Evolutionary conservation across 176 grass and related monocot species (phyloP).

Genomic region (Stipa capillata): DNA sequence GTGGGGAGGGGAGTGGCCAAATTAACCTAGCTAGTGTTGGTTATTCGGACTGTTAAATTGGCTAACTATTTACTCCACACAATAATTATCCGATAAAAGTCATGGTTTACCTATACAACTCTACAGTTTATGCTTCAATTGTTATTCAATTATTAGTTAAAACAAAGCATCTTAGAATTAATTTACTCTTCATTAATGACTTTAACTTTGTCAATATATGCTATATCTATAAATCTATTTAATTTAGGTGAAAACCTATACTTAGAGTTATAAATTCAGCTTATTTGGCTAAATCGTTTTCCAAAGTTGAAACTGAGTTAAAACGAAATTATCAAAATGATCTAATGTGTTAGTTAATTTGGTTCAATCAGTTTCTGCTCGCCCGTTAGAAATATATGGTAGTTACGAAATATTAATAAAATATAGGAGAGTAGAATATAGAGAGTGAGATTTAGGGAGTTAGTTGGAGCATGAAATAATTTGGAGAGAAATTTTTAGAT

Average conservation of each 20-base stretch:
- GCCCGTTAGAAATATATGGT: too few species aligned
- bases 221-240: background rate
- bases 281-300: background rate
- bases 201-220: background rate
- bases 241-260: background rate
- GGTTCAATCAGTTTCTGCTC: too few species aligned
- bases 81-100: background rate
- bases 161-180: background rate
- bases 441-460: too few species aligned
- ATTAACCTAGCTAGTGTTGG: background rate
- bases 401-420: too few species aligned
- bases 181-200: background rate
- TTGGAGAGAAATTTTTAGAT: too few species aligned
- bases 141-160: background rate
- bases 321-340: too few species aligned
- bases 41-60: background rate
- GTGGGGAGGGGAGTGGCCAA: too few species aligned
- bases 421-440: too few species aligned
- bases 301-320: background rate
- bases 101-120: background rate
- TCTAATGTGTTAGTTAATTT: too few species aligned
- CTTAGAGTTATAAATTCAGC: too few species aligned
- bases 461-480: too few species aligned
- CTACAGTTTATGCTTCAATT: background rate
- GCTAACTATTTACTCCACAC: background rate